phyloP scores from a whole-genome alignment of 768 basidiomycete species.

The Naematelia aurantialba region DNA sequence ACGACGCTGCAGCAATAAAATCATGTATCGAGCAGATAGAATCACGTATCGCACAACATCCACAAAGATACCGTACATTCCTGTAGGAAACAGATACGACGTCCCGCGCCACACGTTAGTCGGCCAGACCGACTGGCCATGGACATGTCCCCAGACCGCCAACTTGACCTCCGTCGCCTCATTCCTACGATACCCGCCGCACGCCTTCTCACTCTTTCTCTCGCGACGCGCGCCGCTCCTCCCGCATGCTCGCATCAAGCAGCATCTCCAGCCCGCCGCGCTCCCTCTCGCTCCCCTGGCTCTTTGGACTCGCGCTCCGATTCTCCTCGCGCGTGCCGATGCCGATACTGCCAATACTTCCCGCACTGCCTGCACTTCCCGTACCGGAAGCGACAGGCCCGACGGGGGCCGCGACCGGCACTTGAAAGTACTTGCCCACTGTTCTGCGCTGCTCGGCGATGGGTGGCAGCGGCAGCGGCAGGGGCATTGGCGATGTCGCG shows the following conservation, averaged over 20 bases:
- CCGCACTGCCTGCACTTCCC: background rate
- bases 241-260: constrained; percentile 22
- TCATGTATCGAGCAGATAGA: no score
- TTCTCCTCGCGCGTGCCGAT: background rate
- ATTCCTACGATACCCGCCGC: background rate
- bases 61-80: background rate
- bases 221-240: constrained; percentile 1
- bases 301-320: background rate
- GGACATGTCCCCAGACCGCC: background rate
- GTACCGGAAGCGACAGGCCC: background rate
- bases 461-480: background rate
- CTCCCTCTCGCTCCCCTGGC: constrained; percentile 3
- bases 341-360: background rate
- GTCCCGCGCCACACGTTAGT: background rate
- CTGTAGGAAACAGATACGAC: background rate
- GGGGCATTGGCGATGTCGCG: no score
- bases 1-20: no score
- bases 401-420: background rate
- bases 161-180: background rate
- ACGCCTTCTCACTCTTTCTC: background rate
- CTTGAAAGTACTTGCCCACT: background rate
- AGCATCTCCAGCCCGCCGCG: constrained; percentile 26
- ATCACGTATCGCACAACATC: no score
- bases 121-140: background rate
- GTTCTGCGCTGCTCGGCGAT: background rate